Evolutionary conservation across 345 rosid genomes (phyloP), one percentile per base, ranked within the genome.

Genomic region (Garcia nutans): DNA sequence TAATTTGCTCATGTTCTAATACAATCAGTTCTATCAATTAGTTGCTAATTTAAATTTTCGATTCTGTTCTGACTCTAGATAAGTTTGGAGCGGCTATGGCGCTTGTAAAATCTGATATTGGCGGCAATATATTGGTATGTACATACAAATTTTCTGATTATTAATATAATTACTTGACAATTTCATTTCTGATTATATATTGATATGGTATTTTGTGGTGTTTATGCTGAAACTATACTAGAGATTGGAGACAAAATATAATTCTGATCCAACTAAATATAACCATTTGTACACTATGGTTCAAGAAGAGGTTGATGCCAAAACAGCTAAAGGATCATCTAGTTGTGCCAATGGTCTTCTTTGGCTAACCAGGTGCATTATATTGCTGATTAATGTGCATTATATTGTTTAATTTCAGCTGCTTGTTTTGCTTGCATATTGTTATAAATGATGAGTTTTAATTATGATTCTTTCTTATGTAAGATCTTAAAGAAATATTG

Each of bases 341-440:
- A 93, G 98, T 69, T 96, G 97, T 85, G 89, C 97, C 75, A 93
- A 89, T 75, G 98, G 98, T 74, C 94, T 96, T 81, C 98, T 96
- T 80, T 96, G 99, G 99, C 76, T 96, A 74, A 93, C 99, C 65
- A 90, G 97, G 97, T 91, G 76, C 63, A 52, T n/a, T 9, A 62
- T 58, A 3, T 33, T 62, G 28, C 41, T 37, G 6, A 37, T 66
- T 23, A 42, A 22, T 65, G 47, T 17, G 33, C 5, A 3, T 26
- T 28, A 28, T 28, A 28, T 28, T 28, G 19, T 23, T 68, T 58
- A 28, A 16, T 28, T 28, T 37, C 45, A 50, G 23, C 49, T 76
- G 10, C 22, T 54, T 78, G 7, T 11, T 66, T 74, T 9, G 37
- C 3, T 57, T 57, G 12, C 2, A 15, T 12, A 0, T 71, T 71